phyloP scores from a whole-genome alignment of 371 early-diverging fungal genomes.

The Nosema muscidifuracis region DNA sequence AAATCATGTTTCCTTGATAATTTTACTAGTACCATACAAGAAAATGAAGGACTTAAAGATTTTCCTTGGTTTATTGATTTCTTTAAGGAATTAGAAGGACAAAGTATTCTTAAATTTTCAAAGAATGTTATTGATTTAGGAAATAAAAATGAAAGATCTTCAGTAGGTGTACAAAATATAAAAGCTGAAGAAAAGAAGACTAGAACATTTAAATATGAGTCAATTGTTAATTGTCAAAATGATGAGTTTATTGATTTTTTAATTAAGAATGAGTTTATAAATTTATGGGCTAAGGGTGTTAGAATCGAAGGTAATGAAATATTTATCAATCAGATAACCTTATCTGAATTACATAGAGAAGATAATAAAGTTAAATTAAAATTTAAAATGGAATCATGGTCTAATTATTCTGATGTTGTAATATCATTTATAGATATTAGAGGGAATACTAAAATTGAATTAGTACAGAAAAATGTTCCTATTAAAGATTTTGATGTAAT shows the following conservation, averaged over 20 bases:
- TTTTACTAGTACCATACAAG: slow-evolving; percentile 13
- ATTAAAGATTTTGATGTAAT: slow-evolving; percentile 14
- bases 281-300: slow-evolving; percentile 14
- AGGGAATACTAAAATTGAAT: slow-evolving; percentile 22
- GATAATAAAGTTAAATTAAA: slow-evolving; percentile 14
- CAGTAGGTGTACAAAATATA: neutral
- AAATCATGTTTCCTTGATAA: slow-evolving; percentile 14
- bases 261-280: slow-evolving; percentile 7
- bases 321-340: slow-evolving; percentile 1
- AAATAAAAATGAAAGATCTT: neutral
- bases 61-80: slow-evolving; percentile 45
- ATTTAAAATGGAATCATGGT: slow-evolving; percentile 43
- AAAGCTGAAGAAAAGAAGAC: slow-evolving; percentile 13
- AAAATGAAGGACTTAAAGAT: slow-evolving; percentile 21
- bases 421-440: slow-evolving; percentile 8
- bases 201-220: neutral
- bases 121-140: slow-evolving; percentile 19
- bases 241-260: slow-evolving; percentile 25
- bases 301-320: slow-evolving; percentile 3
- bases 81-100: slow-evolving; percentile 44
- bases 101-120: slow-evolving; percentile 45
- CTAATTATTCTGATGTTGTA: slow-evolving; percentile 17
- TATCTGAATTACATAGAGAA: slow-evolving; percentile 7
- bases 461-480: slow-evolving; percentile 34
- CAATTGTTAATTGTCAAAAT: slow-evolving; percentile 18